phyloP scores from a whole-genome alignment of 805 yeast genomes.

The Nakazawaea anatomiae region DNA sequence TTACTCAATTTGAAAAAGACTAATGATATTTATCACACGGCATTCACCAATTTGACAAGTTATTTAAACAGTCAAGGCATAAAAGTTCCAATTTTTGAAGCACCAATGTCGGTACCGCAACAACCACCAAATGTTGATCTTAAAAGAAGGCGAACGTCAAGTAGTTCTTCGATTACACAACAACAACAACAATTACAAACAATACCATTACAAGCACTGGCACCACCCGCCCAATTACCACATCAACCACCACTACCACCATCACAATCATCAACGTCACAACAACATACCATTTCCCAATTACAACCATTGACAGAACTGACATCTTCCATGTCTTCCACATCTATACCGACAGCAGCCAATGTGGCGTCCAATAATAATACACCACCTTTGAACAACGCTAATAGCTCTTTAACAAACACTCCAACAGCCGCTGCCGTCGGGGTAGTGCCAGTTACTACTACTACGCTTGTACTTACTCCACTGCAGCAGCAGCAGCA shows the following conservation, averaged over 20 bases:
- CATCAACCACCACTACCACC: neutral
- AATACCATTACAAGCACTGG: neutral
- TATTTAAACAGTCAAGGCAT: slow-evolving; percentile 55
- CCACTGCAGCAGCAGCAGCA: neutral
- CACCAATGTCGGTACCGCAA: slow-evolving; percentile 36
- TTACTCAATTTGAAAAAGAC: slow-evolving; percentile 49
- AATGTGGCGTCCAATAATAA: neutral
- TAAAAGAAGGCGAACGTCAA: neutral
- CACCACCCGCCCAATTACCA: neutral
- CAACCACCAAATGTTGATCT: slow-evolving; percentile 12
- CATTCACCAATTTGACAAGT: slow-evolving; percentile 44
- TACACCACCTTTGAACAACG: slow-evolving; percentile 1
- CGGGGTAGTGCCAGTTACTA: neutral
- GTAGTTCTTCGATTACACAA: slow-evolving; percentile 6
- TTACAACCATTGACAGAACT: neutral
- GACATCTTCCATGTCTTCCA: neutral
- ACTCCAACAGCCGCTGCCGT: slow-evolving; percentile 5
- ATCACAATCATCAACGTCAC: too few relatives aligned
- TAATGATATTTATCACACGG: slow-evolving; percentile 50
- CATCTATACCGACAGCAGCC: neutral
- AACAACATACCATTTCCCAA: too few relatives aligned
- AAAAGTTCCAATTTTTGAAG: slow-evolving; percentile 57
- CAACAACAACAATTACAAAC: slow-evolving; percentile 12
- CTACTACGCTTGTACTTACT: neutral
- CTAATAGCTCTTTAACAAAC: neutral